These are phyloP conservation scores for Xylaria multiplex DNA, from an alignment of 2,329 filamentous ascomycete genomes.

Conservation along the genomic window DNA sequence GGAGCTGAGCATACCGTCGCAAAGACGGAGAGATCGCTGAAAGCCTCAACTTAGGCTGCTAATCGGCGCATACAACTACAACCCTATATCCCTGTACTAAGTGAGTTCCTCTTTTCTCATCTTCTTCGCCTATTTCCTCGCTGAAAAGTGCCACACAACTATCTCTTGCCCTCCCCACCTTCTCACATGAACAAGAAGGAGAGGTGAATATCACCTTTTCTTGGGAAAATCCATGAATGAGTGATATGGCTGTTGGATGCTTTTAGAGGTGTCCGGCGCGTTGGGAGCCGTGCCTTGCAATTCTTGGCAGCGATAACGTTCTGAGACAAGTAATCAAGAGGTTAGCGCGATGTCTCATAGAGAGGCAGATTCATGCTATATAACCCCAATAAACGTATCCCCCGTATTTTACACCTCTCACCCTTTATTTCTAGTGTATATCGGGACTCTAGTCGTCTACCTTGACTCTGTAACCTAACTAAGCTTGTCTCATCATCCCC, in stretches of 20 bases:
- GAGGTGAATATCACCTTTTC: conserved; percentile 6
- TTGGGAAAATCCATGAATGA: conserved; percentile 9
- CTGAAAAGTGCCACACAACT: conserved; percentile 17
- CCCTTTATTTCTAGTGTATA: background rate
- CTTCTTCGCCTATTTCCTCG: background rate
- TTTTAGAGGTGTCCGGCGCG: conserved; percentile 2
- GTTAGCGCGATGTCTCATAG: background rate
- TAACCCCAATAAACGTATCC: background rate
- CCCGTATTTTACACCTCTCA: background rate
- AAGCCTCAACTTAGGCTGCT: conserved; percentile 11
- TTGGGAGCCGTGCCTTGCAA: conserved; percentile 12
- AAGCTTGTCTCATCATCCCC: background rate
- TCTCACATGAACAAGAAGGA: background rate
- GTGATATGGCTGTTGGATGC: conserved; percentile 3
- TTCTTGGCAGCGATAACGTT: conserved; percentile 17
- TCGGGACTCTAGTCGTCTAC: background rate
- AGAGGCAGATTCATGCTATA: background rate
- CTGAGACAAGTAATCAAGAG: conserved; percentile 30
- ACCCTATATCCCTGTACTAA: background rate
- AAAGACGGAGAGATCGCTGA: conserved; percentile 18
- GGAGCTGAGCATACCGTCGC: conserved; percentile 27
- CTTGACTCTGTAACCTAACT: background rate
- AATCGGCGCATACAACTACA: background rate
- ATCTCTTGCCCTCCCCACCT: background rate
- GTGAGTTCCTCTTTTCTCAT: conserved; percentile 14